Conservation (phyloP, 2,329 filamentous ascomycete genomes). For the Claviceps fusiformis region DNA sequence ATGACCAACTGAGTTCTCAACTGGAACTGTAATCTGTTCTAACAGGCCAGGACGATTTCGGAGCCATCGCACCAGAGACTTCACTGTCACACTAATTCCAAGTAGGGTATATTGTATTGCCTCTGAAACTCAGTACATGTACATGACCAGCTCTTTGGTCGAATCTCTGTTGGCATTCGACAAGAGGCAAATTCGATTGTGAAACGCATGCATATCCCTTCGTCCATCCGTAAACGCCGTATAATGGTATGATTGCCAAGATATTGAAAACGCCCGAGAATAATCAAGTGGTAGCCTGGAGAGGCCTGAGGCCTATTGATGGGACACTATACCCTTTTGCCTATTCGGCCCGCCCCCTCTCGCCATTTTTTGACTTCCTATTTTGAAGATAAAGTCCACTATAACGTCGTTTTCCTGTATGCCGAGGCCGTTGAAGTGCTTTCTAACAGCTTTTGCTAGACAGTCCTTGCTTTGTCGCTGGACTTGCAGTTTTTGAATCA, state of each 20-base stretch:
- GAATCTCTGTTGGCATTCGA: background rate
- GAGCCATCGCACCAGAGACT: no score
- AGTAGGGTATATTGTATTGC: background rate
- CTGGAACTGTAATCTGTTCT: no score
- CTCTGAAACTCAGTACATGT: background rate
- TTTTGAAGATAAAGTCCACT: conserved; percentile 63
- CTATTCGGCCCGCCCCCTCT: conserved; percentile 15
- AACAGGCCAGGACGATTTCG: no score
- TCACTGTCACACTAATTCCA: background rate
- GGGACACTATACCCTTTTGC: conserved; percentile 1
- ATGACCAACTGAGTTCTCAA: no score
- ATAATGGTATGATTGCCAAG: background rate
- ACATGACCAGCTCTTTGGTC: background rate
- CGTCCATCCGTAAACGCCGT: background rate
- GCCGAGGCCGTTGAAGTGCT: conserved; percentile 71
- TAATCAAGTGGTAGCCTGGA: background rate
- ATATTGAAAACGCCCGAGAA: background rate
- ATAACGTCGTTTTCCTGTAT: conserved; percentile 75
- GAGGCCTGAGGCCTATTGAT: conserved; percentile 51
- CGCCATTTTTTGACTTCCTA: conserved; percentile 24
- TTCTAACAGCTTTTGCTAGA: conserved; percentile 57
- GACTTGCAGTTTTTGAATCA: conserved; percentile 51
- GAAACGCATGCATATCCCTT: background rate
- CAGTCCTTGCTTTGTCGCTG: conserved; percentile 59
- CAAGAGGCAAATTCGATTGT: background rate